Evolutionary conservation across 2,329 filamentous ascomycete species (phyloP), one percentile per base, ranked within the genome.

Genomic region (Xylaria sp.): DNA sequence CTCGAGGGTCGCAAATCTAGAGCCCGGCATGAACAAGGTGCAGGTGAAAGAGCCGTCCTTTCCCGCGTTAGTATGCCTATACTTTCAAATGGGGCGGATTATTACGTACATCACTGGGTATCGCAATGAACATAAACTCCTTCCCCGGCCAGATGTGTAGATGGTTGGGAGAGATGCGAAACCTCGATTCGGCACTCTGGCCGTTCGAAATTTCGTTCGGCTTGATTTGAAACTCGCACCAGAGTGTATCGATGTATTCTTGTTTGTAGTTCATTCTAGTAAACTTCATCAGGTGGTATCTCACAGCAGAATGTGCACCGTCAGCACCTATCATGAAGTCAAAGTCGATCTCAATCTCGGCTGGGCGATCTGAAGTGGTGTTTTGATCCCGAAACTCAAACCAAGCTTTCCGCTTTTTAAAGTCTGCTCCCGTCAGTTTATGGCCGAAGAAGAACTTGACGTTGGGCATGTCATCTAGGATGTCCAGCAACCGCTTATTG

Each of bases 61-160:
- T n/a, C 6, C 69, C 27, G 7, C 32, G 65, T 74, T 57, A 76
- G 69, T 11, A 54, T 55, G n/a, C 1, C 4, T 4, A 61, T 53
- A 4, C 48, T 27, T 19, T 36, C 6, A 30, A 21, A 34, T 55
- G 48, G 9, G 21, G 24, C 30, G 5, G 11, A 39, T 1, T 21
- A 45, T 30, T 19, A 74, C 85, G 73, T 78, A 89, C 87, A 65
- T 86, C 82, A 72, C 87, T 90, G 0, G 96, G 95, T 51, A 99
- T 94, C 19, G 96, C 97, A 76, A 99, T 99, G 81, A 99, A 99
- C 97, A 99, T 98, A 76, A 96, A 95, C 50, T 94, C 90, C 74
- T 90, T 90, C 36, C 93, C 94, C 0, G 96, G 96, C 96, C 96
- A 99, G 78, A 99, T 99, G 80, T 99, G 96, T 1, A 99, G 85